Conservation (phyloP, 202 grass and related monocot genomes). For the Setaria italica region DNA sequence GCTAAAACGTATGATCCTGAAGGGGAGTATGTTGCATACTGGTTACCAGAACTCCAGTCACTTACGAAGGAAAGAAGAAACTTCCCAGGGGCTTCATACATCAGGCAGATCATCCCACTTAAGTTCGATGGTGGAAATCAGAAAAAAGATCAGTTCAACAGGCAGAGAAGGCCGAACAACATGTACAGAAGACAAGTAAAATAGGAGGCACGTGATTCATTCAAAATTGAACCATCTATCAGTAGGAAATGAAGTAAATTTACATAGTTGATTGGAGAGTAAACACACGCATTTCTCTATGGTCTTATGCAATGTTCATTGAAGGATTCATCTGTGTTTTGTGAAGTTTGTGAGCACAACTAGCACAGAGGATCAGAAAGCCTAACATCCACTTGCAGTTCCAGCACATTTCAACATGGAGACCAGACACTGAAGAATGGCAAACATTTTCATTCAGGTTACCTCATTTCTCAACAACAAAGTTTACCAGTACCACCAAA, state of each 20-base stretch:
- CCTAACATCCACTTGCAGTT: slow-evolving; percentile 11
- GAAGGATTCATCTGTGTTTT: neutral
- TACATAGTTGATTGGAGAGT: slow-evolving; percentile 4
- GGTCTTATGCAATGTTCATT: neutral
- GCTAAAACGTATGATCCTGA: slow-evolving; percentile 84
- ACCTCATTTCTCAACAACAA: slow-evolving; percentile 35
- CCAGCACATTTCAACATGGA: neutral
- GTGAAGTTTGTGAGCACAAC: neutral
- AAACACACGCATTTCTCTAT: neutral
- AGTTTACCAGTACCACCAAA: slow-evolving; percentile 25
- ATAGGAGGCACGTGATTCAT: neutral
- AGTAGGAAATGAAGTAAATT: slow-evolving; percentile 18
- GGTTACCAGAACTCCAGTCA: slow-evolving; percentile 65
- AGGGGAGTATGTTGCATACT: slow-evolving; percentile 76
- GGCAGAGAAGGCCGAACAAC: slow-evolving; percentile 53
- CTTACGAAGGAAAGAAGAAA: slow-evolving; percentile 72
- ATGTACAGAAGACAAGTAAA: slow-evolving; percentile 47
- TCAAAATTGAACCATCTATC: neutral
- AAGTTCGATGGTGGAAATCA: slow-evolving; percentile 64
- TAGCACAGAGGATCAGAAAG: neutral
- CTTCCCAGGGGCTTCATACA: slow-evolving; percentile 76
- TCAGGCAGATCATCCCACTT: slow-evolving; percentile 76
- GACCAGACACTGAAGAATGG: neutral
- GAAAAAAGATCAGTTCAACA: slow-evolving; percentile 57
- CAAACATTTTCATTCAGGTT: slow-evolving; percentile 24